Evolutionary conservation across 768 basidiomycete species (phyloP).

Genomic region (Saitozyma podzolica): DNA sequence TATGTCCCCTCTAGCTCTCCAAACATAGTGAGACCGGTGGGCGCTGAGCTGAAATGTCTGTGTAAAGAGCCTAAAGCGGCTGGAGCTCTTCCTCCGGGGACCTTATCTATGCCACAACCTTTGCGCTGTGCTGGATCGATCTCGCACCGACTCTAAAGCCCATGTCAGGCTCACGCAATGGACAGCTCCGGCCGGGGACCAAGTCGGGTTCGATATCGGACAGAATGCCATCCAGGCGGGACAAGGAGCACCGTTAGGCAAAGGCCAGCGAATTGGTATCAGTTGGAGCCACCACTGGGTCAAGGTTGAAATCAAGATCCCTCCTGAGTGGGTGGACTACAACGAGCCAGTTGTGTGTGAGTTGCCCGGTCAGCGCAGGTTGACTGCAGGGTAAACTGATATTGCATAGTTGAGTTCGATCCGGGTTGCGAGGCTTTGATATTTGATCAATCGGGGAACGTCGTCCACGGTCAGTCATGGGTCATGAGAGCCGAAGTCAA

Average conservation of each 20-base stretch:
- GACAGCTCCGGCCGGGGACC: conserved; percentile 79
- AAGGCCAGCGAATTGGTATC: conserved; percentile 85
- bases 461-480: no score
- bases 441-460: conserved; percentile 66
- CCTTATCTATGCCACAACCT: conserved; percentile 79
- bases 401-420: conserved; percentile 70
- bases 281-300: conserved; percentile 98
- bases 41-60: neutral
- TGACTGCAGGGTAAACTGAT: neutral
- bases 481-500: no score
- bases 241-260: conserved; percentile 59
- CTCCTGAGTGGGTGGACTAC: conserved; percentile 68
- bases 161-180: conserved; percentile 76
- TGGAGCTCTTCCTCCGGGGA: conserved; percentile 58
- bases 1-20: conserved; percentile 18
- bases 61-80: conserved; percentile 12
- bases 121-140: conserved; percentile 69
- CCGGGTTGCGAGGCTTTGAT: conserved; percentile 93
- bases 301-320: conserved; percentile 77
- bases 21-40: conserved; percentile 15
- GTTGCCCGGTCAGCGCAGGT: neutral
- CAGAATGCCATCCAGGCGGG: neutral
- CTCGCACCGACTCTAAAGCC: conserved; percentile 62
- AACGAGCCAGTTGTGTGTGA: conserved; percentile 68
- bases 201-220: conserved; percentile 80